A percentile compares a stretch with the other conserved stretches of the same genome.
These are phyloP conservation scores for Leucosporidium creatinivorum DNA, from an alignment of 768 basidiomycete genomes.

Conservation along the genomic window DNA sequence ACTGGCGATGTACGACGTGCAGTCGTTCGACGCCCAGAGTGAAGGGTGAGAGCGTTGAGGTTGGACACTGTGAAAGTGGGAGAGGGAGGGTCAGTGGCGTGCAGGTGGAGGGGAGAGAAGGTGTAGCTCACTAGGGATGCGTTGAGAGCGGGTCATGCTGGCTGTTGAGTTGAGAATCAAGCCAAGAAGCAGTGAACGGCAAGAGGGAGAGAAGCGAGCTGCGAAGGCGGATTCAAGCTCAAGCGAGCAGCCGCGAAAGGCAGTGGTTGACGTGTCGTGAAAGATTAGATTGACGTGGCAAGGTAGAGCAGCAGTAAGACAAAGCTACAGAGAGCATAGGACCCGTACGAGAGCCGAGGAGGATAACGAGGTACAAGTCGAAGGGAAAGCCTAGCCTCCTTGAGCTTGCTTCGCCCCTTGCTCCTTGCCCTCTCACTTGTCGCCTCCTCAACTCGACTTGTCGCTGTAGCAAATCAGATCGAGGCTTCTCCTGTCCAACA, in stretches of 20 bases:
- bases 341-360: too few species aligned
- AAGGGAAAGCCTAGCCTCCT: too few species aligned
- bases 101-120: background rate
- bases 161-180: background rate
- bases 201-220: too few species aligned
- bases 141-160: constrained; percentile 1
- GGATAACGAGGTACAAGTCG: too few species aligned
- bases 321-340: too few species aligned
- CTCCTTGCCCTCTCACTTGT: background rate
- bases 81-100: background rate
- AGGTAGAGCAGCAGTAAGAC: too few species aligned
- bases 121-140: background rate
- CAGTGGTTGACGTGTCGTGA: too few species aligned
- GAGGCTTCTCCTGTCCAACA: background rate
- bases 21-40: constrained; percentile 58
- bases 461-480: background rate
- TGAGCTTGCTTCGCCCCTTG: too few species aligned
- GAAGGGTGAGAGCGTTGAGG: constrained; percentile 71
- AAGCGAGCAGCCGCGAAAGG: too few species aligned
- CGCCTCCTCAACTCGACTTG: background rate
- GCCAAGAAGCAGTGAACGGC: too few species aligned
- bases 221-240: too few species aligned
- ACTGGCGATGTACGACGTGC: constrained; percentile 62
- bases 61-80: constrained; percentile 34
- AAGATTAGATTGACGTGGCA: too few species aligned